Evolutionary conservation across 352 stramenopile genomes (phyloP), one percentile per base, ranked within the genome.

Genomic region (Globisporangium cystogenes): DNA sequence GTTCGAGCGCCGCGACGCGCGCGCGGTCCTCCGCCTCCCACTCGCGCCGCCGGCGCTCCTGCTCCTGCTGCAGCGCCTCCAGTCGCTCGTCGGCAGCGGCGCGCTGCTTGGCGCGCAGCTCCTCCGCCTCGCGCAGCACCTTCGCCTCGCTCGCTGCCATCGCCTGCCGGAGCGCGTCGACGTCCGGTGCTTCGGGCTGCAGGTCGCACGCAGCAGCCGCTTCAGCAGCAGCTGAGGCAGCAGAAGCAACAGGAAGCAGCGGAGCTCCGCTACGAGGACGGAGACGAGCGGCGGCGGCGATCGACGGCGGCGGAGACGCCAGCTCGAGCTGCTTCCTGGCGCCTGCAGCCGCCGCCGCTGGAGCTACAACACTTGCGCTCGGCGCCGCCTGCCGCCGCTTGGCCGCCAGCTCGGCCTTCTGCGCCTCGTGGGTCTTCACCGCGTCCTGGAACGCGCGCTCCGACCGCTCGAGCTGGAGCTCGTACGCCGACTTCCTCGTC

Each of bases 11-110:
- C 33, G 62, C 70, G 0, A 90, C 52, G 10, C 67, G 67, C 0
- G 66, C 66, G 0, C 62, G 65, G 53, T 90, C 82, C 33, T 90
- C 74, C 14, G 75, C 63, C 51, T 90, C 82, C 78, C 81, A 91
- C 55, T 87, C 65, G 18, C 64, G 70, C 11, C 80, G 77, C 18
- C 83, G 69, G 10, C 67, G 65, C 14, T 87, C 78, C 54, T 94
- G 82, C 52, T 94, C 82, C 7, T 69, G 59, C 10, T 74, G 68
- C 3, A 93, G 48, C 3, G 67, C 73, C 29, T 71, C 68, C 64
- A 90, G 76, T 0, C 78, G 66, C 16, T 74, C 63, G 54, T 90
- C 76, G 12, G 73, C 69, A n/a, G 72, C 78, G 8, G 56, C 45
- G 0, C 65, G 74, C 48, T 87, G 76, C 12, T 67, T 69, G 41